Percentiles rank a stretch among this genome's conserved stretches.
Conservation (phyloP, 2,329 filamentous ascomycete species). For the Diaporthe ilicicola region DNA sequence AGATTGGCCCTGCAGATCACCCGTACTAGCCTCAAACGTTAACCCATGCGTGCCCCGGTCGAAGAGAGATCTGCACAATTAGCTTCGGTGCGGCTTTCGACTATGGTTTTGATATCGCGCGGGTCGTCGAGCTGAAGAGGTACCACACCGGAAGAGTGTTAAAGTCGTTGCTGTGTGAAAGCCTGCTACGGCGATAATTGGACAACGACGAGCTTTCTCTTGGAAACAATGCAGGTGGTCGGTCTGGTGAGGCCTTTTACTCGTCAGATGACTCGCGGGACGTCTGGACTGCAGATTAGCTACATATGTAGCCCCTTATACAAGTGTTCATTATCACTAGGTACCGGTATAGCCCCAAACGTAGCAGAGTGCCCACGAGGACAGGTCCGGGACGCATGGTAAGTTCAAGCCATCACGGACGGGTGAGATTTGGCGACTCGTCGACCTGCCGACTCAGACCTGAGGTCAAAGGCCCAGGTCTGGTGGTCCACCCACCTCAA, state of each 20-base stretch:
- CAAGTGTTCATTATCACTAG: not conserved
- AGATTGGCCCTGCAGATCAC: not conserved
- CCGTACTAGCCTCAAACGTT: slow-evolving; percentile 9
- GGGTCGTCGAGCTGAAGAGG: not conserved
- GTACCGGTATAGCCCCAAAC: not conserved
- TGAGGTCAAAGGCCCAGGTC: not conserved
- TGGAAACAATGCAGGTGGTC: not conserved
- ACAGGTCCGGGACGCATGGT: not conserved
- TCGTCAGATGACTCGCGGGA: not conserved
- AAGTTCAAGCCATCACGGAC: too few species aligned
- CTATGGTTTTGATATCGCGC: not conserved
- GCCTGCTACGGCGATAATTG: not conserved
- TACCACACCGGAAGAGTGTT: not conserved
- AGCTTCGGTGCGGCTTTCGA: not conserved
- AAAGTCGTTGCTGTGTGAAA: not conserved
- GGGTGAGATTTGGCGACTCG: not conserved
- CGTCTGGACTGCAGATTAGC: not conserved
- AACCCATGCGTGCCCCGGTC: not conserved
- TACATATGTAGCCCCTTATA: not conserved
- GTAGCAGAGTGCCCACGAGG: not conserved
- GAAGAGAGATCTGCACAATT: not conserved
- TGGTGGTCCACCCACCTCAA: not conserved
- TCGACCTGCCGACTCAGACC: not conserved
- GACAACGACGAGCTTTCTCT: too few species aligned
- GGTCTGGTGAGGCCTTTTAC: not conserved